A percentile compares a stretch with the other conserved stretches of the same genome.
phyloP scores from a whole-genome alignment of 1,139 yeast species.

The Suhomyces panamericanus region DNA sequence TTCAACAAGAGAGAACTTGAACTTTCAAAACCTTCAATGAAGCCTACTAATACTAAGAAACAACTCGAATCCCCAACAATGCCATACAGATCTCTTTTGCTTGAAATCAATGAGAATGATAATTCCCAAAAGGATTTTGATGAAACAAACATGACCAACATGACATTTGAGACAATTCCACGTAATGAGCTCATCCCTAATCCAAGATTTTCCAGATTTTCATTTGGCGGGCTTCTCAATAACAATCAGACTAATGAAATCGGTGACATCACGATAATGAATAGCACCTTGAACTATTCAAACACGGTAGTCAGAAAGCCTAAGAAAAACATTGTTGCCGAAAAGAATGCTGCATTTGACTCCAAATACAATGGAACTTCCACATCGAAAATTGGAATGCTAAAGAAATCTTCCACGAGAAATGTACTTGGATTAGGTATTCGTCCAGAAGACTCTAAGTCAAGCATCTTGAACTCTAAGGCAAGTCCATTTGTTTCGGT shows the following conservation, averaged over 20 bases:
- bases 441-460: slow-evolving; percentile 2
- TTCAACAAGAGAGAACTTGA: slow-evolving; percentile 19
- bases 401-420: slow-evolving; percentile 27
- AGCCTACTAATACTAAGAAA: background rate
- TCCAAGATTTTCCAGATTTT: slow-evolving; percentile 46
- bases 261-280: slow-evolving; percentile 32
- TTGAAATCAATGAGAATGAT: slow-evolving; percentile 4
- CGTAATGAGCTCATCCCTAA: slow-evolving; percentile 38
- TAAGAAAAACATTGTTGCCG: slow-evolving; percentile 9
- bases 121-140: slow-evolving; percentile 1
- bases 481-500: slow-evolving; percentile 12
- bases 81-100: slow-evolving; percentile 10
- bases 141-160: slow-evolving; percentile 11
- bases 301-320: slow-evolving; percentile 33
- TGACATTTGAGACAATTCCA: slow-evolving; percentile 12
- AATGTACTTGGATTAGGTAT: slow-evolving; percentile 38
- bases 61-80: slow-evolving; percentile 3
- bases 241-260: slow-evolving; percentile 21
- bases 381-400: slow-evolving; percentile 17
- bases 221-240: slow-evolving; percentile 40
- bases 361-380: slow-evolving; percentile 3
- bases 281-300: slow-evolving; percentile 25
- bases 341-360: slow-evolving; percentile 10
- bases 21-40: background rate
- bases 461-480: slow-evolving; percentile 9